These are phyloP conservation scores for Sporopachydermia cereana DNA, from an alignment of 1,139 yeast species.

Conservation along the genomic window DNA sequence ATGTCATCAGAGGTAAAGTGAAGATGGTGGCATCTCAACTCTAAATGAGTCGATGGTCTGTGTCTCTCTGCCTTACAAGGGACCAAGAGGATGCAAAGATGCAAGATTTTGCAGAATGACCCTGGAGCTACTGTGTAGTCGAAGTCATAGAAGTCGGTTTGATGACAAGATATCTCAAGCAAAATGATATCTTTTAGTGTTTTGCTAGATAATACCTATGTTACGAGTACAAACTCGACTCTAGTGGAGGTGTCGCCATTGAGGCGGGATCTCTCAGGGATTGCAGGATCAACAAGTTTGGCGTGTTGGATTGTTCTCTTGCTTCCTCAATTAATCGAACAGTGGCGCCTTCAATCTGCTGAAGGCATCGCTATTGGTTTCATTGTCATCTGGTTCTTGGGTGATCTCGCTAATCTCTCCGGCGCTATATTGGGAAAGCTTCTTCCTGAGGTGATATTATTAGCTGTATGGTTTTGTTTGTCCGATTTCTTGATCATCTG, in stretches of 20 bases:
- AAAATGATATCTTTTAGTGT: conserved; percentile 7
- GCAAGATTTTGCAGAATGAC: too few species aligned
- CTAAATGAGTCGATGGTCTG: too few species aligned
- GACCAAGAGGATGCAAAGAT: too few species aligned
- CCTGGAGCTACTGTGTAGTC: too few species aligned
- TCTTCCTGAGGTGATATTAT: conserved; percentile 55
- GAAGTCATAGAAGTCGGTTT: conserved; percentile 33
- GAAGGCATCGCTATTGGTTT: conserved; percentile 71
- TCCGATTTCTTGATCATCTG: conserved; percentile 53
- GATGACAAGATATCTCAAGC: neutral
- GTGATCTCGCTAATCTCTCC: conserved; percentile 54
- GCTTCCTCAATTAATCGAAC: conserved; percentile 72
- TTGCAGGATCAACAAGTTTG: conserved; percentile 22
- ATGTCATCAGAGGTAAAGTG: too few species aligned
- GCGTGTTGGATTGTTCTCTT: conserved; percentile 77
- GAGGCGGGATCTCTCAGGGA: conserved; percentile 15
- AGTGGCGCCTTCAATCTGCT: conserved; percentile 67
- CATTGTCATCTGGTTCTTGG: conserved; percentile 59
- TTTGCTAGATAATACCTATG: too few species aligned
- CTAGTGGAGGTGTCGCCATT: neutral
- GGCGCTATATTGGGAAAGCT: conserved; percentile 67
- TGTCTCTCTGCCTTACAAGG: too few species aligned
- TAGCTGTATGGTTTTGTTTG: conserved; percentile 66
- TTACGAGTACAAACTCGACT: neutral
- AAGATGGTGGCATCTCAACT: too few species aligned